Evolutionary conservation across 352 stramenopile genomes (phyloP).

Genomic region (Phytopythium mirpurense): DNA sequence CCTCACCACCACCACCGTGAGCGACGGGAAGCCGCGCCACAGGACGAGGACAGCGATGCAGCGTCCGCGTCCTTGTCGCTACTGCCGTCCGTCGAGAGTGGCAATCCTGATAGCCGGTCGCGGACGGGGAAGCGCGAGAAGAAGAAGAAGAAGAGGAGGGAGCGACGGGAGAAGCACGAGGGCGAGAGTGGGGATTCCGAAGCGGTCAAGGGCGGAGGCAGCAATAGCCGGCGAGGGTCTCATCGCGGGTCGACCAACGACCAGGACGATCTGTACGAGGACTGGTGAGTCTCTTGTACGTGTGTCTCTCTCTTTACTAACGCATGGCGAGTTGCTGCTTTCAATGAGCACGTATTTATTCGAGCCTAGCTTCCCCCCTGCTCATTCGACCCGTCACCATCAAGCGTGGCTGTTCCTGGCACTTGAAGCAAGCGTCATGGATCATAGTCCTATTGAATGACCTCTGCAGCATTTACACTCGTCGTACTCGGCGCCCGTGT

Average conservation of each 20-base stretch:
- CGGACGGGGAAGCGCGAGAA: conserved; percentile 39
- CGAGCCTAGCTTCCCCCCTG: background rate
- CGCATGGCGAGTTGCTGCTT: background rate
- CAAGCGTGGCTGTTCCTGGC: too few relatives aligned
- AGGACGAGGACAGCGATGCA: conserved; percentile 12
- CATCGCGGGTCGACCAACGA: background rate
- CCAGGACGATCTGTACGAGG: conserved; percentile 7
- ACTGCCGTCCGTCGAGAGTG: conserved; percentile 16
- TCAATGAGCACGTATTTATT: conserved; percentile 2
- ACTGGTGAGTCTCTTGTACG: conserved; percentile 1
- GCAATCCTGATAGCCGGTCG: conserved; percentile 26
- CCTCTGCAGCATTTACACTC: conserved; percentile 9
- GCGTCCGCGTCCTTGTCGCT: background rate
- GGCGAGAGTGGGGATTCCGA: conserved; percentile 1
- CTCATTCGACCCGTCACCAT: too few relatives aligned
- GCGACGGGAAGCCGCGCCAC: conserved; percentile 11
- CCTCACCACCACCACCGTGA: conserved; percentile 21
- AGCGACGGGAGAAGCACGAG: conserved; percentile 28
- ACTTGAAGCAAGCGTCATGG: background rate
- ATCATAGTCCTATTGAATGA: too few relatives aligned
- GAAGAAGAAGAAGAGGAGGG: conserved; percentile 64
- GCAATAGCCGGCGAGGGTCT: conserved; percentile 6
- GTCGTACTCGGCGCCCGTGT: conserved; percentile 24
- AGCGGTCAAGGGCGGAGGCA: background rate
- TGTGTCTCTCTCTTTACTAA: background rate